Evolutionary conservation across 2,329 filamentous ascomycete species (phyloP).

Genomic region (Anthostomella pinea): DNA sequence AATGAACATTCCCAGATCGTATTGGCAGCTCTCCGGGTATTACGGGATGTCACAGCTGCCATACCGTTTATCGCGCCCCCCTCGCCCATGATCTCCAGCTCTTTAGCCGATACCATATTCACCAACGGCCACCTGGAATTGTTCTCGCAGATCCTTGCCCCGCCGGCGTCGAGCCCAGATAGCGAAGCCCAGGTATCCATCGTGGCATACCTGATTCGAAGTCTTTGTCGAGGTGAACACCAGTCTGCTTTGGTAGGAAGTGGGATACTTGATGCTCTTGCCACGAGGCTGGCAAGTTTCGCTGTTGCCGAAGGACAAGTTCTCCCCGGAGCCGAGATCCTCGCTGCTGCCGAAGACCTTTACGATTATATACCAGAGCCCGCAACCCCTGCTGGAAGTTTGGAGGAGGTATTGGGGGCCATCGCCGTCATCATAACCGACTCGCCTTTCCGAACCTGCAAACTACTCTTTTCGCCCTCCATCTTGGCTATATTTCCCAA

Average conservation of each 20-base stretch:
- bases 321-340: conserved; percentile 59
- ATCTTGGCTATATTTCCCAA: conserved; percentile 68
- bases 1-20: conserved; percentile 65
- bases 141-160: conserved; percentile 63
- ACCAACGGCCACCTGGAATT: conserved; percentile 57
- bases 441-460: conserved; percentile 74
- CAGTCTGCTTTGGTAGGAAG: conserved; percentile 68
- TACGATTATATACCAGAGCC: conserved; percentile 58
- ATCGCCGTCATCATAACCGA: conserved; percentile 73
- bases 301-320: conserved; percentile 66
- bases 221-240: conserved; percentile 67
- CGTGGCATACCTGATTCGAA: conserved; percentile 53
- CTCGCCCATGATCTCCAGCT: conserved; percentile 45
- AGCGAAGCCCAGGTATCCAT: conserved; percentile 62
- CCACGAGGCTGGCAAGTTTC: conserved; percentile 68
- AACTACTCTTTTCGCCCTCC: conserved; percentile 65
- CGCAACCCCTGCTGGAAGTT: conserved; percentile 54
- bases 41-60: conserved; percentile 70
- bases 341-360: conserved; percentile 53
- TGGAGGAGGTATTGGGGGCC: conserved; percentile 73
- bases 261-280: conserved; percentile 76
- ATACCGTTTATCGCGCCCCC: conserved; percentile 52
- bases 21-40: conserved; percentile 68
- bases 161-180: conserved; percentile 49
- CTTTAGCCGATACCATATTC: conserved; percentile 66